Evolutionary conservation across 202 grass and related monocot species (phyloP).

Genomic region (Setaria italica): DNA sequence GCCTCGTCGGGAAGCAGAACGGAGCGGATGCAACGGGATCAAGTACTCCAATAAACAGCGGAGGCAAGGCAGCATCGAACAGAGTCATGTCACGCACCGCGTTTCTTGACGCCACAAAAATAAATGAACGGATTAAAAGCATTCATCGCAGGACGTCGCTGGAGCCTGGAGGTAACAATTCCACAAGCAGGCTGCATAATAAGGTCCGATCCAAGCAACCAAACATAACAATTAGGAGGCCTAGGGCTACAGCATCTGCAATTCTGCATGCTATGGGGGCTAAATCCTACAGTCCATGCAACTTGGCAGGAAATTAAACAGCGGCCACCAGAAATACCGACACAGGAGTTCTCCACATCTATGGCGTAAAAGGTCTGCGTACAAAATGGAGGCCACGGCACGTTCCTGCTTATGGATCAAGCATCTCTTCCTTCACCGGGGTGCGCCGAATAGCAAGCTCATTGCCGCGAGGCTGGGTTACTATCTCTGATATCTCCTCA

Average conservation of each 20-base stretch:
- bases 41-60: too few relatives aligned
- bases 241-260: too few relatives aligned
- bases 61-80: too few relatives aligned
- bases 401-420: neutral
- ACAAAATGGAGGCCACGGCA: neutral
- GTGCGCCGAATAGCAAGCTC: neutral
- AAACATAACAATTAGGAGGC: neutral
- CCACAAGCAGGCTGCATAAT: too few relatives aligned
- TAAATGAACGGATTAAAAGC: too few relatives aligned
- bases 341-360: neutral
- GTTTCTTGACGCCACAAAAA: too few relatives aligned
- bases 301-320: neutral
- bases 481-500: neutral
- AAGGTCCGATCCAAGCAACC: too few relatives aligned
- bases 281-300: neutral
- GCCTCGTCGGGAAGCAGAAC: too few relatives aligned
- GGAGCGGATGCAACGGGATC: too few relatives aligned
- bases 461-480: neutral
- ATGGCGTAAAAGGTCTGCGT: neutral
- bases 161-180: too few relatives aligned
- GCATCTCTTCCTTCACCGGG: neutral
- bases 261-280: neutral
- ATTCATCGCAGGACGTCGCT: too few relatives aligned
- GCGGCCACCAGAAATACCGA: neutral
- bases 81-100: too few relatives aligned